A percentile compares a stretch with the other conserved stretches of the same genome.
These are phyloP conservation scores for Daldinia decipiens DNA, from an alignment of 495 filamentous ascomycete species.

Conservation along the genomic window DNA sequence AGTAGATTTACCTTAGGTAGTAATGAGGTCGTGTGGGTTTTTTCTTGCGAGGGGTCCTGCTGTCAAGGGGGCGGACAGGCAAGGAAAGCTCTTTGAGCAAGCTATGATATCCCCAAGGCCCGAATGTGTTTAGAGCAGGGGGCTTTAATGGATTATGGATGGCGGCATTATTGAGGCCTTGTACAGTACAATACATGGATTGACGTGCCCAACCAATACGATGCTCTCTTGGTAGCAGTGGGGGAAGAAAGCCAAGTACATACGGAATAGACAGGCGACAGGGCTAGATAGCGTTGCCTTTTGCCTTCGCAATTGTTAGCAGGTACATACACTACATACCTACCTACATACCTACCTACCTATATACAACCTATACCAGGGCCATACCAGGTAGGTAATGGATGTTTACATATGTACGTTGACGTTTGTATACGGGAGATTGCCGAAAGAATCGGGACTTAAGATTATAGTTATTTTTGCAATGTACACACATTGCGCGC, in stretches of 20 bases:
- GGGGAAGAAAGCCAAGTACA: slow-evolving; percentile 28
- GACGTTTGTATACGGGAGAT: slow-evolving; percentile 24
- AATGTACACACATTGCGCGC: background rate
- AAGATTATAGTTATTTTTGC: slow-evolving; percentile 20
- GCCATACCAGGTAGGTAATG: background rate
- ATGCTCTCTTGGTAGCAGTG: slow-evolving; percentile 33
- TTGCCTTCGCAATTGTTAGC: slow-evolving; percentile 1
- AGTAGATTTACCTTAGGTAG: slow-evolving; percentile 20
- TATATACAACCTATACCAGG: too few species aligned
- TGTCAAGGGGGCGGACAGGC: slow-evolving; percentile 23
- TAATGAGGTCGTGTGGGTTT: slow-evolving; percentile 29
- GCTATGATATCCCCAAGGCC: slow-evolving; percentile 29
- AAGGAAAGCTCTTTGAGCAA: slow-evolving; percentile 27
- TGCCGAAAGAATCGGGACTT: slow-evolving; percentile 35
- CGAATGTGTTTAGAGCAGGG: slow-evolving; percentile 32
- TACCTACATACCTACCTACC: too few species aligned
- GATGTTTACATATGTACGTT: slow-evolving; percentile 5
- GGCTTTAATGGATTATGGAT: slow-evolving; percentile 37
- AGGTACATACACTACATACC: background rate
- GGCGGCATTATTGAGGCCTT: slow-evolving; percentile 36
- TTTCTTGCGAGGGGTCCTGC: slow-evolving; percentile 22
- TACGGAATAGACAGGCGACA: slow-evolving; percentile 6
- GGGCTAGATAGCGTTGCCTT: slow-evolving; percentile 27
- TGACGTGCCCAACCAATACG: slow-evolving; percentile 38
- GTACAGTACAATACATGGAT: slow-evolving; percentile 41